Base-by-base conservation (phyloP, 768 basidiomycete species). In the Amyloporia xantha region DNA sequence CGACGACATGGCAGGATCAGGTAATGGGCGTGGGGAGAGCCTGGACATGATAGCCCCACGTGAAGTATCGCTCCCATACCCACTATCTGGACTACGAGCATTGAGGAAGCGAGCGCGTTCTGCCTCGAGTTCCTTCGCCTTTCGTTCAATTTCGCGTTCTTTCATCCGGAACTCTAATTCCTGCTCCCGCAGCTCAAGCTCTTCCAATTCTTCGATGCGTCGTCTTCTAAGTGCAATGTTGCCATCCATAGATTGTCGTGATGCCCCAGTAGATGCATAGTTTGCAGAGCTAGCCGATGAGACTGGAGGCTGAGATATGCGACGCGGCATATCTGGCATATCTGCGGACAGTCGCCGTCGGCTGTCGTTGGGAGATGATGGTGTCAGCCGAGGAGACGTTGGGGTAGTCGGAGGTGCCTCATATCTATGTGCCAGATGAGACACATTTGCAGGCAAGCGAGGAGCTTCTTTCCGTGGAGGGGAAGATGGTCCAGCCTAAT, bases 401-500 rank as follows among this genome's bases (percentile, higher is more conserved):
- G 72, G 28, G 2, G 33, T 11, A 7, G 26, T 10, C 37, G 33
- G 12, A 23, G 44, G 30, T 1, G 75, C 62, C 55, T 79, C 75
- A 54, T 85, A 89, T 26, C 78, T 77, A 33, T 73, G 75, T 2
- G 85, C 83, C 11, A 88, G 66, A 53, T 79, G 73, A 7, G 72
- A 75, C 21, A 86, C 85, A 38, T 79, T 85, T 44, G 77, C 63
- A 1, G 83, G 79, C 21, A 85, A 62, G 15, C 78, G 77, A 27
- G 84, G 84, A 10, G 82, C 57, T 43, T 86, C 83, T 55, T 75
- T 79, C 24, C 74, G 78, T 11, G 73, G 71, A 12, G 79, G 79
- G 10, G 81, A 80, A 0, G 69, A 59, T 2, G 74, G 68, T 10
- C 71, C 76, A 42, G 78, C 65, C 82, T 81, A n/a, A 51, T 20